Percentiles rank a stretch among this genome's conserved stretches.
Evolutionary conservation across 2,329 filamentous ascomycete species (phyloP).

Genomic region (Diaporthe ilicicola): DNA sequence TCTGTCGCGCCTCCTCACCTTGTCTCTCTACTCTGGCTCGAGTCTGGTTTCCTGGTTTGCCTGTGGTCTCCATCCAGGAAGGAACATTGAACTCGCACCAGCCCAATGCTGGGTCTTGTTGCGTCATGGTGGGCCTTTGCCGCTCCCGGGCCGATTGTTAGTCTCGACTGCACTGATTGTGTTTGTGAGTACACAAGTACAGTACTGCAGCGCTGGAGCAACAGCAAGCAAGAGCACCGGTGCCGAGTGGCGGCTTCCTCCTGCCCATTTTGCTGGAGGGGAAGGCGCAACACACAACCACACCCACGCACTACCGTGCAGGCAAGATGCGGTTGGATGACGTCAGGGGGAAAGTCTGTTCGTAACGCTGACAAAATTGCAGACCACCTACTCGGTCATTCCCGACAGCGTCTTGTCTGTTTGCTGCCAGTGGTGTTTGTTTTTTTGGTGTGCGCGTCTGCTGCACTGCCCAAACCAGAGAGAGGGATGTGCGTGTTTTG

Average conservation of each 20-base stretch:
- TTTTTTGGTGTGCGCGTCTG: too few species aligned
- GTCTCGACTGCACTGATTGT: not conserved
- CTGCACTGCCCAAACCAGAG: not conserved
- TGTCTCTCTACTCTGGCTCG: not conserved
- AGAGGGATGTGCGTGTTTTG: too few species aligned
- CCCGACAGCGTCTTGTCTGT: not conserved
- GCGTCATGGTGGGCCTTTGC: constrained; percentile 19
- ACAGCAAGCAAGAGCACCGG: not conserved
- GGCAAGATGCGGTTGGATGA: not conserved
- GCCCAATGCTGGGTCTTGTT: not conserved
- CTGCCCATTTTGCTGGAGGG: not conserved
- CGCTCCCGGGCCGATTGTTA: constrained; percentile 12
- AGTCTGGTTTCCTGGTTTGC: not conserved
- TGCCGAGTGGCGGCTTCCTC: not conserved
- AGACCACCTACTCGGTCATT: not conserved
- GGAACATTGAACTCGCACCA: not conserved
- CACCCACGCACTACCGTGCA: not conserved
- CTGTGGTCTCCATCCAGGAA: not conserved
- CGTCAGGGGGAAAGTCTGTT: constrained; percentile 9
- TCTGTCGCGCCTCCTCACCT: too few species aligned
- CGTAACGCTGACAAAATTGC: not conserved
- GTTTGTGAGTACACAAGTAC: too few species aligned
- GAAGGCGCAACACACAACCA: constrained; percentile 1
- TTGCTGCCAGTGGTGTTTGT: too few species aligned
- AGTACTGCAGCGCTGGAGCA: too few species aligned